These are phyloP conservation scores for Saccharomycopsis fibuligera DNA, from an alignment of 805 yeast genomes.

Conservation along the genomic window DNA sequence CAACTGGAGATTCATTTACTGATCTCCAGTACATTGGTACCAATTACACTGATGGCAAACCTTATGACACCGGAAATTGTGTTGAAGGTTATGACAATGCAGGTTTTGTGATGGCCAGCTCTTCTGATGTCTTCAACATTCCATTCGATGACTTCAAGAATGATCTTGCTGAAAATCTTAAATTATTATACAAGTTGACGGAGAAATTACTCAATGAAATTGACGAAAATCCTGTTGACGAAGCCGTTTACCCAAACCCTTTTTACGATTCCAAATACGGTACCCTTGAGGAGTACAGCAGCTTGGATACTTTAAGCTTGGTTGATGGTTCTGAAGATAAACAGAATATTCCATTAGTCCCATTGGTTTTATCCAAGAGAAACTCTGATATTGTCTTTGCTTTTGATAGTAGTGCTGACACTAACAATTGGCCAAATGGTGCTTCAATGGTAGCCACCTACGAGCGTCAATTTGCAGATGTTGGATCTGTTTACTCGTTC, in stretches of 20 bases:
- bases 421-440: conserved; percentile 64
- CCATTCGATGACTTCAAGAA: not conserved
- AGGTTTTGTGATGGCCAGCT: conserved; percentile 76
- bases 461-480: conserved; percentile 47
- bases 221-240: conserved; percentile 49
- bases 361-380: conserved; percentile 53
- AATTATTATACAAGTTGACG: conserved; percentile 29
- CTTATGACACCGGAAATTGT: conserved; percentile 38
- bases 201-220: conserved; percentile 40
- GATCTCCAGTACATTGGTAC: conserved; percentile 69
- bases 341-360: conserved; percentile 56
- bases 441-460: conserved; percentile 50
- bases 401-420: conserved; percentile 58
- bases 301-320: conserved; percentile 39
- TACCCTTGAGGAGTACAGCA: conserved; percentile 32
- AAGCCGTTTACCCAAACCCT: conserved; percentile 71
- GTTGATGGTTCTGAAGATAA: conserved; percentile 69
- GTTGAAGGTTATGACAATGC: conserved; percentile 69
- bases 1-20: conserved; percentile 34
- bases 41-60: conserved; percentile 53
- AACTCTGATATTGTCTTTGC: conserved; percentile 57
- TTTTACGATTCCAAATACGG: conserved; percentile 41
- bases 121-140: conserved; percentile 60
- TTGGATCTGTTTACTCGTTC: conserved; percentile 47
- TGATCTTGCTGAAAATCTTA: not conserved